Evolutionary conservation across 306 rosid species (phyloP), one percentile per base, ranked within the genome.

Genomic region (Fagus crenata): DNA sequence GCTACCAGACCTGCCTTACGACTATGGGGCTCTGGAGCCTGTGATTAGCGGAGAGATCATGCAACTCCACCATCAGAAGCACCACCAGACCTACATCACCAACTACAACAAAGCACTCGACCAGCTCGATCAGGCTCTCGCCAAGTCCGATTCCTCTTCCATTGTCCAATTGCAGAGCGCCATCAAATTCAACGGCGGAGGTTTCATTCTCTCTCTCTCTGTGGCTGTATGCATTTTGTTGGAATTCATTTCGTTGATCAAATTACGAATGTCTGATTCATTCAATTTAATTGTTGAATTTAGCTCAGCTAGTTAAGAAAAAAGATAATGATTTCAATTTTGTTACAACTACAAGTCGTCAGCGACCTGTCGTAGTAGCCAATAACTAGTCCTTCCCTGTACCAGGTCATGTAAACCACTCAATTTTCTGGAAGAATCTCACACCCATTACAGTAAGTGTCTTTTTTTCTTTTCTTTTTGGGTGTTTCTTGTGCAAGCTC

Each of bases 61-160:
- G 92, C 78, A 75, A 58, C 72, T 88, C 63, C 92, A 88, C 73
- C 89, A 86, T 75, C 86, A 84, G 84, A 86, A 86, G 76, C 89
- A 86, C 80, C 88, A 81, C 81, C 87, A 84, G 76, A 6, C 86
- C 77, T 89, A 86, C 78, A 32, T 86, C 78, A 86, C 90, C 82
- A 88, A 88, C 85, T 88, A 84, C 82, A 88, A 86, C 87, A 84
- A 81, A 55, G 90, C 88, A 59, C 85, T 88, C 2, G 90, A 84
- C 84, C 87, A 84, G 72, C 90, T 88, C 49, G 61, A 81, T 35
- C 79, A 74, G 2, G 89, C 90, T 41, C 75, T 88, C 40, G 31
- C 75, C 74, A 82, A 75, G 65, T 90, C 83, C n/a, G 80, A 88
- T 12, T 36, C 81, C 18, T 46, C 82, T 46, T 22, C 83, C 71